A percentile compares a stretch with the other conserved stretches of the same genome.
These are phyloP conservation scores for Pyrenula aspistea DNA, from an alignment of 495 filamentous ascomycete species.

Conservation along the genomic window DNA sequence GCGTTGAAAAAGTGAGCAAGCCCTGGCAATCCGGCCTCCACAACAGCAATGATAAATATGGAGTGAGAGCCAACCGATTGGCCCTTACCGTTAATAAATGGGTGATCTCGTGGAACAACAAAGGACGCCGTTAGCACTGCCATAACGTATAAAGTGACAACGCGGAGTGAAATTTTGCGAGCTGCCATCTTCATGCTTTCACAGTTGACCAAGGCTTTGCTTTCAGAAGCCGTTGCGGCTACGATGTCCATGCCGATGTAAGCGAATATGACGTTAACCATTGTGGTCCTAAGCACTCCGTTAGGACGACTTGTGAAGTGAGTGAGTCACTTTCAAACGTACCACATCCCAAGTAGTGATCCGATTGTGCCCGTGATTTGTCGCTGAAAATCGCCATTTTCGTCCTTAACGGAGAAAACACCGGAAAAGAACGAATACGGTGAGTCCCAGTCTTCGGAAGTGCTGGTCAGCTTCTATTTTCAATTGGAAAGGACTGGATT, in stretches of 20 bases:
- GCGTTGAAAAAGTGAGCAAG: slow-evolving; percentile 34
- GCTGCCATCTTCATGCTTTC: slow-evolving; percentile 40
- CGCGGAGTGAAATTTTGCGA: slow-evolving; percentile 31
- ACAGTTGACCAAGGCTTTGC: slow-evolving; percentile 25
- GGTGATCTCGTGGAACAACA: slow-evolving; percentile 31
- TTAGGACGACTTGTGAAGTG: background rate
- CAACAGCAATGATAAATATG: slow-evolving; percentile 31
- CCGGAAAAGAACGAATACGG: slow-evolving; percentile 24
- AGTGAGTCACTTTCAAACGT: background rate
- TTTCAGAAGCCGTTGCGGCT: slow-evolving; percentile 33
- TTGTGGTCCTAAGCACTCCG: slow-evolving; percentile 13
- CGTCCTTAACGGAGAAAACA: slow-evolving; percentile 13
- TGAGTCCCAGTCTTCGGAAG: slow-evolving; percentile 16
- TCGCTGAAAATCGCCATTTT: slow-evolving; percentile 9
- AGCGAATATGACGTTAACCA: slow-evolving; percentile 28
- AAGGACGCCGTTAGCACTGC: slow-evolving; percentile 27
- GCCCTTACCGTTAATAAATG: slow-evolving; percentile 10
- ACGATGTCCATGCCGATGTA: slow-evolving; percentile 40
- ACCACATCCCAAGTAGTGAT: slow-evolving; percentile 20
- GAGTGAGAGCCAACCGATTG: slow-evolving; percentile 25
- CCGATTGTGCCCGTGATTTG: slow-evolving; percentile 6
- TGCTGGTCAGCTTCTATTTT: background rate
- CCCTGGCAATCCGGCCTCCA: slow-evolving; percentile 25
- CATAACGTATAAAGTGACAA: slow-evolving; percentile 31
- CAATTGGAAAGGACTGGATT: background rate